These are phyloP conservation scores for Novymonas esmeraldas DNA, from an alignment of 208 protist genomes.

Conservation along the genomic window DNA sequence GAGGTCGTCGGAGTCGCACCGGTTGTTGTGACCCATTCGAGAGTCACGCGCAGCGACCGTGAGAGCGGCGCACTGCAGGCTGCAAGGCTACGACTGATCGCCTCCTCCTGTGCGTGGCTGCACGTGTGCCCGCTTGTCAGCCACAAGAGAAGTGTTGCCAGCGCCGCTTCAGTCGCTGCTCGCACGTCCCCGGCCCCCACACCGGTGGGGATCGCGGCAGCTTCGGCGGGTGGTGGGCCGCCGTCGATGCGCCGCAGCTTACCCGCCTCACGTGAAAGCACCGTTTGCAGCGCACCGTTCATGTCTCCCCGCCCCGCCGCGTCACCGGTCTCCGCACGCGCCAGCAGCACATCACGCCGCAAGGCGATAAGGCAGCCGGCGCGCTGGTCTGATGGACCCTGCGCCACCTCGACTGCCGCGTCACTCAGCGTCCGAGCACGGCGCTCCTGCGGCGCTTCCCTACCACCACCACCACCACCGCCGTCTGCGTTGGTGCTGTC, in stretches of 20 bases:
- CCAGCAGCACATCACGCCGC: constrained; percentile 11
- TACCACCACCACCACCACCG: too few relatives aligned
- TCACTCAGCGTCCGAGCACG: constrained; percentile 16
- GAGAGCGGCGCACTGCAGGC: constrained; percentile 16
- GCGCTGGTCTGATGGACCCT: not conserved
- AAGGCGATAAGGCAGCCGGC: constrained; percentile 15
- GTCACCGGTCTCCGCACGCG: not conserved
- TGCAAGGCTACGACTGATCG: constrained; percentile 13
- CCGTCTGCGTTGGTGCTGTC: not conserved
- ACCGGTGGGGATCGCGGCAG: too few relatives aligned
- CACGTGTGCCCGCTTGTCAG: not conserved
- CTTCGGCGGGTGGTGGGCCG: too few relatives aligned
- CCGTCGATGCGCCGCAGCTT: not conserved
- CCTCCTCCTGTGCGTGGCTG: constrained; percentile 8
- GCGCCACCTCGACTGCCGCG: not conserved
- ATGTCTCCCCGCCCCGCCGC: not conserved
- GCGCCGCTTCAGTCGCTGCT: constrained; percentile 3
- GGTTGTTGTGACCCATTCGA: constrained; percentile 7
- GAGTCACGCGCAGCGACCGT: constrained; percentile 9
- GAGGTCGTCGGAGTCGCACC: not conserved
- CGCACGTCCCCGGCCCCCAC: not conserved
- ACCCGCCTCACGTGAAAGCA: not conserved
- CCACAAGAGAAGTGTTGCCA: constrained; percentile 26
- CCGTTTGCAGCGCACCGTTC: not conserved
- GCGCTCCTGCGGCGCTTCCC: not conserved